A percentile compares a stretch with the other conserved stretches of the same genome.
Conservation (phyloP, 2,329 filamentous ascomycete genomes). For the Colletotrichum sp. region DNA sequence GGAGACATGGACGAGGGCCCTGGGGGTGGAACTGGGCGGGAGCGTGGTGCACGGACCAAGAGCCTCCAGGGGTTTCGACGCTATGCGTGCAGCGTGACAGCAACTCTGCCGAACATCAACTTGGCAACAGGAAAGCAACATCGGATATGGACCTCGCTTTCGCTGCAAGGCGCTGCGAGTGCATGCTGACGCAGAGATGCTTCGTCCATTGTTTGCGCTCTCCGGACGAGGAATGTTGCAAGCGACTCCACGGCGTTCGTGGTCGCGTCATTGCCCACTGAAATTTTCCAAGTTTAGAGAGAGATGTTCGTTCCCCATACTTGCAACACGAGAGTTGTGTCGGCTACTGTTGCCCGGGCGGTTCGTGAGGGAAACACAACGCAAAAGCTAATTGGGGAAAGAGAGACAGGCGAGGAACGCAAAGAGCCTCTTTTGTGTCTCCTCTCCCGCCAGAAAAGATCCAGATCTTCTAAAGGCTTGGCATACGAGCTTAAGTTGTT, state of each 20-base stretch:
- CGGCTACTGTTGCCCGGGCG: neutral
- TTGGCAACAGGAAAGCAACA: neutral
- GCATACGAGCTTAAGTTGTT: slow-evolving; percentile 16
- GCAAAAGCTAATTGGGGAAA: neutral
- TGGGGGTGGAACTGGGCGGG: neutral
- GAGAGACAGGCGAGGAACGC: neutral
- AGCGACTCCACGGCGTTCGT: neutral
- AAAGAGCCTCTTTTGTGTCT: neutral
- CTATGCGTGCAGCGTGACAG: neutral
- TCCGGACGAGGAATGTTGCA: neutral
- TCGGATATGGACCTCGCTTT: neutral
- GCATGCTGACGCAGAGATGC: neutral
- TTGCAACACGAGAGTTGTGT: neutral
- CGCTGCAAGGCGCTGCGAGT: neutral
- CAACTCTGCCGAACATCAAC: slow-evolving; percentile 12
- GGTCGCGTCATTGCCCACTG: neutral
- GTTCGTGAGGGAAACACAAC: neutral
- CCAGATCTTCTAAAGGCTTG: slow-evolving; percentile 5
- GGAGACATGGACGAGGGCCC: neutral
- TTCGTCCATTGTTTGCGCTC: neutral
- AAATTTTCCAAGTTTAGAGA: neutral
- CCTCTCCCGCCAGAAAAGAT: neutral
- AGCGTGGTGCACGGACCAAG: slow-evolving; percentile 2
- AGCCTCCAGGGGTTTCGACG: neutral
- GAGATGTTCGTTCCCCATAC: neutral